Evolutionary conservation across 306 rosid genomes (phyloP), one percentile per base, ranked within the genome.

Genomic region (Cucumis melo): DNA sequence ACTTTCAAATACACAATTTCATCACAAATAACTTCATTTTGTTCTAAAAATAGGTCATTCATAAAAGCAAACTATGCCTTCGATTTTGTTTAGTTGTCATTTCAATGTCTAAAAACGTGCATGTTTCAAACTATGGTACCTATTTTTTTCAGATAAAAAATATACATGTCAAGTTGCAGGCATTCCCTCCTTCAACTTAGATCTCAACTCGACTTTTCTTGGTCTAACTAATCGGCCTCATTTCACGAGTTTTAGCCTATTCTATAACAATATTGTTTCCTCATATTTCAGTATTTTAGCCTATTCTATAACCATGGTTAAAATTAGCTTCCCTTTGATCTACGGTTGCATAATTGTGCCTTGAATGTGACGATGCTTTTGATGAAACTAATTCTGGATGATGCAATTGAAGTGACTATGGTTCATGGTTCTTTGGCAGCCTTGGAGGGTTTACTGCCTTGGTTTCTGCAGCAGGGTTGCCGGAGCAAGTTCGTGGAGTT

Each of bases 391-490:
- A 54, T 23, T 44, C 34, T 71, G 39, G 75, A 71, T 27, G 75
- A 13, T 15, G 41, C 23, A 71, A 14, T 15, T 51, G 17, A 46
- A 70, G 38, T 71, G 58, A 48, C 41, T 70, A 21, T 44, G 41
- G 9, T 24, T 70, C 8, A 16, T 71, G 75, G 75, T 71, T 48
- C 32, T 19, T 85, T 86, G 88, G 83, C 92, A 94, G 99, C 81
- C 97, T 94, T 56, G 97, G 99, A 89, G 96, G 99, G 80, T 90
- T 94, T 81, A 86, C 95, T 42, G 96, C 96, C 78, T 83, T 92
- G 90, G 87, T 94, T 83, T 82, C 93, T 80, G 98, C 98, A 55
- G 78, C 80, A 53, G 90, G 90, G 83, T 77, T 86, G 86, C 89
- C 88, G 7, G 88, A 88, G 78, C 90, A 87, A 78, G 96, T 90